A percentile compares a stretch with the other conserved stretches of the same genome.
Evolutionary conservation across 2,329 filamentous ascomycete species (phyloP).

Genomic region (Drechslera avenae): DNA sequence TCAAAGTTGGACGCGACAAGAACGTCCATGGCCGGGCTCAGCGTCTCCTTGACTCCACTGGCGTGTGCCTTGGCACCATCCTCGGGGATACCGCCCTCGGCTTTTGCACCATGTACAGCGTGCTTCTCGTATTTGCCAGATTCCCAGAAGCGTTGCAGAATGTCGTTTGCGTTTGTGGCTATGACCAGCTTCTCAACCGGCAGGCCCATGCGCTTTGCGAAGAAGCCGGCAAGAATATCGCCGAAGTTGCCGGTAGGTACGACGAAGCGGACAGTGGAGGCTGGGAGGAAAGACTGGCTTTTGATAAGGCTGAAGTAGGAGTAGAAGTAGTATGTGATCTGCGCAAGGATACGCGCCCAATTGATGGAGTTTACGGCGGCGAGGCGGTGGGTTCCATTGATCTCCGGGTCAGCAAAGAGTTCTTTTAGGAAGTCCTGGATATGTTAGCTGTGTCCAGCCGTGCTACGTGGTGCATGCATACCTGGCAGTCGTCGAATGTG

Average conservation of each 20-base stretch:
- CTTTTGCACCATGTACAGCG: conserved; percentile 62
- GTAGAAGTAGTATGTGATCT: conserved; percentile 97
- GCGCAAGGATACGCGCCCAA: conserved; percentile 90
- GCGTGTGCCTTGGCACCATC: conserved; percentile 67
- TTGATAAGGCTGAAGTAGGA: conserved; percentile 82
- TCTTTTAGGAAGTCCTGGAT: conserved; percentile 88
- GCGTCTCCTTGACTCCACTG: conserved; percentile 84
- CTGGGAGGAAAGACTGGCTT: conserved; percentile 63
- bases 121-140: conserved; percentile 89
- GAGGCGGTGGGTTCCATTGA: conserved; percentile 81
- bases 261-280: conserved; percentile 75
- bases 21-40: conserved; percentile 97
- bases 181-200: conserved; percentile 87
- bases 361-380: conserved; percentile 98
- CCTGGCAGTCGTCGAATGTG: conserved; percentile 95
- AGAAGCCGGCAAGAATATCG: conserved; percentile 91
- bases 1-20: conserved; percentile 97
- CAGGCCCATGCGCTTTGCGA: conserved; percentile 87
- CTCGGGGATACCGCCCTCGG: conserved; percentile 59
- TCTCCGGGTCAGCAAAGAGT: conserved; percentile 82
- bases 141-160: conserved; percentile 93
- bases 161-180: conserved; percentile 97
- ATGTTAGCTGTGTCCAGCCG: conserved; percentile 23
- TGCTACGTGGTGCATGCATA: conserved; percentile 36
- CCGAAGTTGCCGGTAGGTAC: conserved; percentile 97